Base-by-base conservation (phyloP, 2,329 filamentous ascomycete species). In the Colletotrichum sp. region DNA sequence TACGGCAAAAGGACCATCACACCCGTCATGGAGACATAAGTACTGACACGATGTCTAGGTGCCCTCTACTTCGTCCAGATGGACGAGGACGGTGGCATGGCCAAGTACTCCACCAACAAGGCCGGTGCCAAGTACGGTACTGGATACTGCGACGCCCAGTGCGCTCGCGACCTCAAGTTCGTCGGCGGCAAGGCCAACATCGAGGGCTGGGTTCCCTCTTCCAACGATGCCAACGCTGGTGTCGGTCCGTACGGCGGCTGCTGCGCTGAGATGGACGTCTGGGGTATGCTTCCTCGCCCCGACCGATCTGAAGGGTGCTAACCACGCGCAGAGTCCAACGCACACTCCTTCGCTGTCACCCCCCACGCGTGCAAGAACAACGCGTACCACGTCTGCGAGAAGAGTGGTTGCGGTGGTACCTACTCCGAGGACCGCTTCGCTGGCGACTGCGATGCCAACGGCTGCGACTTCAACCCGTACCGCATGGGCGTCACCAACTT, bases 401-500 rank as follows among this genome's bases (percentile, higher is more conserved):
- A 78, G 39, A 83, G 85, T 69, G 77, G 77, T 18, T 90, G 89
- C 79, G 89, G 90, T 70, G 89, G 87, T 55, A 85, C 87, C 34
- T 89, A 87, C 79, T 86, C 83, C 5, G 79, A 81, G 68, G 83
- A 87, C 76, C 89, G 90, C 77, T 92, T 92, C 81, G 84, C 82
- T 16, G 91, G 91, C 76, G 84, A 89, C 60, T 93, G 92, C 84
- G 92, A 93, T 82, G 90, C 91, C 76, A 91, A 92, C 79, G 92
- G 92, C 30, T 93, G 92, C 80, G 92, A 93, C 81, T 93, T 90
- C 86, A 93, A 92, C 87, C 85, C 89, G 30, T 93, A 89, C 88
- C 90, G 91, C 79, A 88, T 91, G 86, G 92, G 91, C 60, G 88
- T 89, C 82, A 85, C 85, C 60, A 84, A 85, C 82, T 93, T 93